These are phyloP conservation scores for Sicyos edulis DNA, from an alignment of 306 rosid genomes.

Conservation along the genomic window DNA sequence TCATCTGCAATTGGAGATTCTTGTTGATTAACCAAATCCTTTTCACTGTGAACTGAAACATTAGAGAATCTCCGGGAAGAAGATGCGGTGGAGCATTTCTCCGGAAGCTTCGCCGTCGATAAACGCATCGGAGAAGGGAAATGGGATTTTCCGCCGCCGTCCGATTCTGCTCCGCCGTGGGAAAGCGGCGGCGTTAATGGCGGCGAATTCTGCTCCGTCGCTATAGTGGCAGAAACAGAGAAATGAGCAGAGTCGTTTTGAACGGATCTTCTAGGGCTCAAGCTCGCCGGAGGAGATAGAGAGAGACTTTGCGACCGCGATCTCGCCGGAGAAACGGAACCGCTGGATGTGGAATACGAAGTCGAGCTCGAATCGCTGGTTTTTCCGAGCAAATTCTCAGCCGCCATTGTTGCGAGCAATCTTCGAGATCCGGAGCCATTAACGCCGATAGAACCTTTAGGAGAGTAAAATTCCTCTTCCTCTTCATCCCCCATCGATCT, in stretches of 20 bases:
- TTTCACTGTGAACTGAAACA: slow-evolving; percentile 20
- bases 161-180: background rate
- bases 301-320: slow-evolving; percentile 52
- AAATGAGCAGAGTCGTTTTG: slow-evolving; percentile 1
- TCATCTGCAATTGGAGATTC: slow-evolving; percentile 26
- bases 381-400: slow-evolving; percentile 23
- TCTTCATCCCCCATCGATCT: slow-evolving; percentile 37
- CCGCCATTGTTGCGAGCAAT: slow-evolving; percentile 30
- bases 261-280: slow-evolving; percentile 29
- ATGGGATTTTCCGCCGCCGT: slow-evolving; percentile 13
- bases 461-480: slow-evolving; percentile 84
- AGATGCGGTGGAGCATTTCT: slow-evolving; percentile 24
- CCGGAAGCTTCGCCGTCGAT: slow-evolving; percentile 26
- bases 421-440: slow-evolving; percentile 69
- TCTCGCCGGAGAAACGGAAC: slow-evolving; percentile 53
- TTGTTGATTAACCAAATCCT: slow-evolving; percentile 10
- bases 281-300: slow-evolving; percentile 33
- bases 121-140: slow-evolving; percentile 17
- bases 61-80: slow-evolving; percentile 16
- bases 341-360: slow-evolving; percentile 48
- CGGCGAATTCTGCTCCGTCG: slow-evolving; percentile 1
- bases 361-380: slow-evolving; percentile 42
- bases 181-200: too few species aligned
- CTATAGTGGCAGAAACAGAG: slow-evolving; percentile 13
- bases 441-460: slow-evolving; percentile 61